A percentile compares a stretch with the other conserved stretches of the same genome.
These are phyloP conservation scores for Zygnema circumcarinatum DNA, from an alignment of 139 green algal genomes.

Conservation along the genomic window DNA sequence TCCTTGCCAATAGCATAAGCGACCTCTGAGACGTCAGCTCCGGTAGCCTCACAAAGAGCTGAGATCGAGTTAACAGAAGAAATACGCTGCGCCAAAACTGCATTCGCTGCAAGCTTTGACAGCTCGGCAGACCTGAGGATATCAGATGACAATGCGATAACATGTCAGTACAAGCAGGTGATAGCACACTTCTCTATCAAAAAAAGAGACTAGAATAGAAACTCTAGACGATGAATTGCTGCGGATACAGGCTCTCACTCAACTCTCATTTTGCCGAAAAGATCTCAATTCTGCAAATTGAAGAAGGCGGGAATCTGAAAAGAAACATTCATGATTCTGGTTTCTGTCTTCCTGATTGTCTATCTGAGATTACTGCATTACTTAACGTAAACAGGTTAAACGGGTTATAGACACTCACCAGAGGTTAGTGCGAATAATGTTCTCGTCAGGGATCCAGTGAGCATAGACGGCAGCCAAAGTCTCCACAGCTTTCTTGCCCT, in stretches of 20 bases:
- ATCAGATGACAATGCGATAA: too few relatives aligned
- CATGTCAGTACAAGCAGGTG: neutral
- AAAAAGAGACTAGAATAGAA: neutral
- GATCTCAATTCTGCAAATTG: too few relatives aligned
- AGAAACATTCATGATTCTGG: too few relatives aligned
- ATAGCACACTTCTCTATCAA: neutral
- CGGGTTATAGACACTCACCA: slow-evolving; percentile 54
- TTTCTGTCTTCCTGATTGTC: too few relatives aligned
- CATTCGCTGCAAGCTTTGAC: slow-evolving; percentile 93
- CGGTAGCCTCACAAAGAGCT: slow-evolving; percentile 95
- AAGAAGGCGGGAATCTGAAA: too few relatives aligned
- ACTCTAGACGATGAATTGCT: neutral
- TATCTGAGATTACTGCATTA: too few relatives aligned
- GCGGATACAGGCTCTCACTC: neutral
- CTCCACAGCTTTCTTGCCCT: slow-evolving; percentile 64
- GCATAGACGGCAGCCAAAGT: slow-evolving; percentile 74
- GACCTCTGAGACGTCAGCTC: slow-evolving; percentile 92
- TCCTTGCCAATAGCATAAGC: slow-evolving; percentile 92
- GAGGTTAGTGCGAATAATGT: slow-evolving; percentile 94
- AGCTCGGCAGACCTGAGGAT: slow-evolving; percentile 84
- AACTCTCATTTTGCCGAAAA: neutral
- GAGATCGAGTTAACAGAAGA: slow-evolving; percentile 99
- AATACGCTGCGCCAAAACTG: slow-evolving; percentile 90
- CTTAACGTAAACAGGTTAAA: too few relatives aligned
- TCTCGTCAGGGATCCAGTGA: slow-evolving; percentile 93